Evolutionary conservation across 768 basidiomycete species (phyloP).

Genomic region (Mycena capillaripes): DNA sequence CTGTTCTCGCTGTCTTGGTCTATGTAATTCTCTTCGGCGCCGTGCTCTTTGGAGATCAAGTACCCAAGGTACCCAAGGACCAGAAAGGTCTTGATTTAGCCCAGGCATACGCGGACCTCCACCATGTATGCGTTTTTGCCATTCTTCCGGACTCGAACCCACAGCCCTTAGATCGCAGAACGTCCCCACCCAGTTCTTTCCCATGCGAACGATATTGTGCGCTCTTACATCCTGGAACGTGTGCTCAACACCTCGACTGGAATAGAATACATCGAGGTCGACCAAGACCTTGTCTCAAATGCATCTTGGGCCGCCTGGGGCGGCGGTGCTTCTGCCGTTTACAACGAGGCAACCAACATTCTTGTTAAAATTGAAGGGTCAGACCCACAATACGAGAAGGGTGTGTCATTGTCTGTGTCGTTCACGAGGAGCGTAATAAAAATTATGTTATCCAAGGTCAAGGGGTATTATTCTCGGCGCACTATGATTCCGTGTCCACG

Average conservation of each 20-base stretch:
- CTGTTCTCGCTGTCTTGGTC: conserved; percentile 60
- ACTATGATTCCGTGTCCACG: conserved; percentile 86
- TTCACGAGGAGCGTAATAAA: conserved; percentile 79
- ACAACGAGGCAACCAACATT: conserved; percentile 71
- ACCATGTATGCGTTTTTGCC: too few species aligned
- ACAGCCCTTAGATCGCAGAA: too few species aligned
- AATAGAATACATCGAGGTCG: conserved; percentile 62
- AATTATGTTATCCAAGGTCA: conserved; percentile 61
- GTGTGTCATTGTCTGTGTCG: conserved; percentile 39
- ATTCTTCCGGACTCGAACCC: too few species aligned
- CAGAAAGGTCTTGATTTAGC: conserved; percentile 62
- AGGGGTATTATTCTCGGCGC: conserved; percentile 82
- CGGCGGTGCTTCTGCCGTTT: conserved; percentile 38
- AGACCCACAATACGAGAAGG: conserved; percentile 23
- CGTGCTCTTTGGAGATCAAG: conserved; percentile 63
- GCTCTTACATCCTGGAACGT: conserved; percentile 68
- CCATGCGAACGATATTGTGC: conserved; percentile 80
- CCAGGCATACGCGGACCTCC: conserved; percentile 71
- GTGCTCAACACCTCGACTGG: conserved; percentile 60
- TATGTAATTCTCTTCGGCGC: conserved; percentile 64
- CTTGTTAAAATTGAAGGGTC: conserved; percentile 55
- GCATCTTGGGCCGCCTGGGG: conserved; percentile 53
- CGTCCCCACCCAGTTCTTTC: conserved; percentile 86
- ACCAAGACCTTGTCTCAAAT: conserved; percentile 64
- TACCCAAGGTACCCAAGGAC: conserved; percentile 59